phyloP scores from a whole-genome alignment of 352 stramenopile species.

The Globisporangium emineosum region DNA sequence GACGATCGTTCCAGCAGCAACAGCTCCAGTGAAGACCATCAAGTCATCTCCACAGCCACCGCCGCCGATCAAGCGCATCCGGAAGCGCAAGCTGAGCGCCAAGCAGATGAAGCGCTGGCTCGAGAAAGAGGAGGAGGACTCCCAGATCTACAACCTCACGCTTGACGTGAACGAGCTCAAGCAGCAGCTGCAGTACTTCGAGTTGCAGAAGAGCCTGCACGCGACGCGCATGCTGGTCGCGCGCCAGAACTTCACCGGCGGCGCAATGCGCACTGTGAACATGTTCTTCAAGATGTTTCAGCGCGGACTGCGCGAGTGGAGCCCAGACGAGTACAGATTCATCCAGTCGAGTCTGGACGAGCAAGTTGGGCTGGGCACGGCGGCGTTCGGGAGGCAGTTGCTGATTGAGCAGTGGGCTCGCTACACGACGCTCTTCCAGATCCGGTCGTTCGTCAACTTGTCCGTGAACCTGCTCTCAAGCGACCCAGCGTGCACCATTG shows the following conservation, averaged over 20 bases:
- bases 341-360: constrained; percentile 10
- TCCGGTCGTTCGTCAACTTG: constrained; percentile 4
- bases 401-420: constrained; percentile 20
- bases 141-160: constrained; percentile 26
- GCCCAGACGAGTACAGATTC: constrained; percentile 3
- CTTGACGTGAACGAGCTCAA: constrained; percentile 33
- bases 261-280: constrained; percentile 8
- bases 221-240: constrained; percentile 16
- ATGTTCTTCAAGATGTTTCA: constrained; percentile 21
- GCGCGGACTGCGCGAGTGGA: constrained; percentile 2
- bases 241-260: constrained; percentile 11
- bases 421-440: constrained; percentile 19
- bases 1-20: too few relatives aligned
- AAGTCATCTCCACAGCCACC: too few relatives aligned
- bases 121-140: constrained; percentile 3
- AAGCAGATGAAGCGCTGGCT: constrained; percentile 10
- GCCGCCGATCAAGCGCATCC: too few relatives aligned
- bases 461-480: neutral
- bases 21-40: too few relatives aligned
- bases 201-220: constrained; percentile 7
- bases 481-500: neutral
- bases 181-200: constrained; percentile 27
- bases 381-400: constrained; percentile 2
- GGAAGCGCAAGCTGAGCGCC: constrained; percentile 5
- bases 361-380: neutral